A percentile compares a stretch with the other conserved stretches of the same genome.
phyloP scores from a whole-genome alignment of 495 filamentous ascomycete genomes.

The Xylaria curta region DNA sequence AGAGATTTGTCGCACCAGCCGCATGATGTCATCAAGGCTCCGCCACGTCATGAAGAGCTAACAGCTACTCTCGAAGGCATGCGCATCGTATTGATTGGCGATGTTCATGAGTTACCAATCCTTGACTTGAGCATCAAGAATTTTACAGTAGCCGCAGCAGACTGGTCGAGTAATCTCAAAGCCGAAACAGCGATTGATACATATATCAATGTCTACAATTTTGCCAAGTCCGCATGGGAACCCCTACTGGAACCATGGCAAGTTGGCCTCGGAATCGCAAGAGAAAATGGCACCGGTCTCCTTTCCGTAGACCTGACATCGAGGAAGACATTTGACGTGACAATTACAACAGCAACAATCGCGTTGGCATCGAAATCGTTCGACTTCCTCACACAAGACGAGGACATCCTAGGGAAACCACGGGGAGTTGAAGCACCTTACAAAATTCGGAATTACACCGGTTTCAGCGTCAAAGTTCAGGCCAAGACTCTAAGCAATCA shows the following conservation, averaged over 20 bases:
- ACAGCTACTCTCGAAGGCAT: constrained; percentile 85
- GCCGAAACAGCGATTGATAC: constrained; percentile 90
- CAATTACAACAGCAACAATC: constrained; percentile 91
- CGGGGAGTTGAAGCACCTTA: constrained; percentile 91
- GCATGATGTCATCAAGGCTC: constrained; percentile 45
- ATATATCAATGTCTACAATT: constrained; percentile 97
- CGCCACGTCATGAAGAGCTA: constrained; percentile 73
- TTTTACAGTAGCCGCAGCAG: constrained; percentile 80
- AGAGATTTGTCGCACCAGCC: constrained; percentile 33
- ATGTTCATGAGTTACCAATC: constrained; percentile 91
- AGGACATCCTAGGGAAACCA: constrained; percentile 94
- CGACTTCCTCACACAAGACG: constrained; percentile 84
- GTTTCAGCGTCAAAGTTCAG: constrained; percentile 86
- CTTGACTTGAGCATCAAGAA: constrained; percentile 93
- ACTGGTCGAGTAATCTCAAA: constrained; percentile 89
- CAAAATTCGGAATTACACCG: constrained; percentile 91
- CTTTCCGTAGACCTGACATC: constrained; percentile 86
- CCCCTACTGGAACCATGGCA: constrained; percentile 97
- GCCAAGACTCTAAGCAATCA: constrained; percentile 69
- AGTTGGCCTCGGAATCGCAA: constrained; percentile 86
- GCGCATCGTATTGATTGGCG: constrained; percentile 91
- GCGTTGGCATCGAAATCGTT: constrained; percentile 90
- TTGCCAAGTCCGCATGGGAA: constrained; percentile 98
- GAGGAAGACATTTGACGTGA: constrained; percentile 87
- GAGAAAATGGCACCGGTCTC: constrained; percentile 73